Evolutionary conservation across 169 alveolate genomes (phyloP).

Genomic region (Babesia bovis): DNA sequence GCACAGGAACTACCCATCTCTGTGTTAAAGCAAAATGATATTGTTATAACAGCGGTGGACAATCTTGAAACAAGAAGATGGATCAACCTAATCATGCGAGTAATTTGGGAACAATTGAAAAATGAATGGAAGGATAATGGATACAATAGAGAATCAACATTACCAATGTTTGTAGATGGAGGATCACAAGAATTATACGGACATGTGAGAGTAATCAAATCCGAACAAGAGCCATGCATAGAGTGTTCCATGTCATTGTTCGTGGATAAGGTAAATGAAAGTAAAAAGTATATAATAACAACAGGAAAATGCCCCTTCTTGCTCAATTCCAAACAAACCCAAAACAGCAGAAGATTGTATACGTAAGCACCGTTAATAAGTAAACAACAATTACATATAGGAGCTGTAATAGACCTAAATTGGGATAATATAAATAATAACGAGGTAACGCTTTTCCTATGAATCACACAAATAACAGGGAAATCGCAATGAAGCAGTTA

Average conservation of each 20-base stretch:
- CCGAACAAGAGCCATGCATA: conserved; percentile 38
- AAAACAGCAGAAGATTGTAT: conserved; percentile 70
- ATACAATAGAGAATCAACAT: not conserved
- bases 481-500: not conserved
- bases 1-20: conserved; percentile 28
- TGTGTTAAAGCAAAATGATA: conserved; percentile 25
- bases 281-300: not conserved
- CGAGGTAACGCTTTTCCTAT: not conserved
- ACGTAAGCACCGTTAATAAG: too few relatives aligned
- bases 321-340: conserved; percentile 56
- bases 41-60: conserved; percentile 46
- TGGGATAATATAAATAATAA: not conserved
- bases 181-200: conserved; percentile 73
- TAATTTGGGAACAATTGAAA: conserved; percentile 5
- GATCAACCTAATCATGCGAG: conserved; percentile 38
- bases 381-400: not conserved
- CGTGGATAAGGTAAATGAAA: conserved; percentile 23
- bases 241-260: conserved; percentile 66
- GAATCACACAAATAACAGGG: not conserved
- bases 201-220: conserved; percentile 57
- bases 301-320: conserved; percentile 37
- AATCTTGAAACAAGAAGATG: conserved; percentile 43
- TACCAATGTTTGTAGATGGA: conserved; percentile 65
- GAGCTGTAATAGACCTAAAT: conserved; percentile 3
- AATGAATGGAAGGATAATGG: not conserved